A percentile compares a stretch with the other conserved stretches of the same genome.
Conservation (phyloP, 2,329 filamentous ascomycete genomes). For the Phaeoacremonium minimum region DNA sequence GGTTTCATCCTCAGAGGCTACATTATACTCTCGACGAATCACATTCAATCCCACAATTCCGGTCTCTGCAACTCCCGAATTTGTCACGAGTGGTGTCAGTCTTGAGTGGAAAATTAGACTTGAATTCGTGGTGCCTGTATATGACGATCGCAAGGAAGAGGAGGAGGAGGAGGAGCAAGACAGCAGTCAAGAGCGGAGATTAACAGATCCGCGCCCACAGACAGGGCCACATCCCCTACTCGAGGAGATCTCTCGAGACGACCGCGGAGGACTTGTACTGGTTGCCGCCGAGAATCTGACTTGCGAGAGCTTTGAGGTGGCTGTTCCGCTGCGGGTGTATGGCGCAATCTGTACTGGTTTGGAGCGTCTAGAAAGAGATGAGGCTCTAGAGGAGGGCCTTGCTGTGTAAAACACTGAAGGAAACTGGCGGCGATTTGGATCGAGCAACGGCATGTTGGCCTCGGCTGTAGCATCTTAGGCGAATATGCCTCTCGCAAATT, state of each 20-base stretch:
- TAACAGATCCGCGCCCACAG: constrained; percentile 6
- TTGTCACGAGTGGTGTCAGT: constrained; percentile 83
- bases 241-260: constrained; percentile 75
- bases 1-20: constrained; percentile 73
- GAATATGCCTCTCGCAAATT: too few relatives aligned
- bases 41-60: constrained; percentile 84
- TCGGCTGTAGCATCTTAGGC: too few relatives aligned
- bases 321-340: constrained; percentile 80
- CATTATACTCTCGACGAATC: constrained; percentile 73
- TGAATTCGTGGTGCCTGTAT: constrained; percentile 81
- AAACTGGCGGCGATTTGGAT: too few relatives aligned
- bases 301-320: constrained; percentile 88
- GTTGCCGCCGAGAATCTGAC: constrained; percentile 74
- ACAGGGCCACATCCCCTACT: constrained; percentile 50
- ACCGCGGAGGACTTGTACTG: constrained; percentile 68
- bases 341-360: constrained; percentile 55
- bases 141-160: constrained; percentile 28
- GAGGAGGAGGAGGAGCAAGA: constrained; percentile 16
- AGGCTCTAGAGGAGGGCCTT: constrained; percentile 31
- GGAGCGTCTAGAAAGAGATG: constrained; percentile 51
- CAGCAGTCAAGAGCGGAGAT: constrained; percentile 16
- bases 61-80: constrained; percentile 78
- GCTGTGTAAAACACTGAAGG: constrained; percentile 11
- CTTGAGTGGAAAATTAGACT: constrained; percentile 86
- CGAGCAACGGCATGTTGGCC: too few relatives aligned